Base-by-base conservation (phyloP, 345 rosid species). In the Brassica juncea region DNA sequence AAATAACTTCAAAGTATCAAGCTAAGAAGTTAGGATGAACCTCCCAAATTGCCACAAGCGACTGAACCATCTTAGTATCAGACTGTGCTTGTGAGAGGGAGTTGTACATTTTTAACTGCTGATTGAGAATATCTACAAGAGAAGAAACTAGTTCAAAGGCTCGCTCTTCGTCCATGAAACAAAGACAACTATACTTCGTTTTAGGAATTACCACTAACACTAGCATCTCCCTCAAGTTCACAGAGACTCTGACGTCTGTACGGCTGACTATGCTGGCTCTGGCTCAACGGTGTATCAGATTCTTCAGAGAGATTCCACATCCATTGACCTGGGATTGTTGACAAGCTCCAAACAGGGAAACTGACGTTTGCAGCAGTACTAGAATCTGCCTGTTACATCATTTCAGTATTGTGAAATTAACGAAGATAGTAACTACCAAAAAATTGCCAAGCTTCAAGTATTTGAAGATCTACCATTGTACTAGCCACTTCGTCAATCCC, bases 41-140 rank as follows among this genome's bases (percentile, higher is more conserved):
- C 99, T 94, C 96, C 99, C 99, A 94, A 70, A 94, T 91, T 28
- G 99, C 95, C 83, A 93, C 81, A 34, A 94, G 98, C 8, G 98
- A 94, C 79, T 91, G 99, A 77, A 94, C 99, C 98, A 94, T 89
- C 81, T 86, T 93, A 67, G 84, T 88, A 82, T 91, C 97, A n/a
- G 88, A 80, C 58, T 77, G 70, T 71, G 88, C 84, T 83, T 89
- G 98, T 2, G 99, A 91, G 77, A 93, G 91, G 70, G 98, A 85
- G 66, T 84, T 81, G 84, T 83, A 90, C 66, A 79, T 79, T 79
- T 85, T 91, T 34, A 79, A 81, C 59, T 91, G 91, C 76, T 87
- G 96, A 83, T 93, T 95, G 21, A 91, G 81, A 81, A 95, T 90
- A 72, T 90, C 99, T 95, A 89, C 84, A 75, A 76, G 84, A 77